Conservation (phyloP, 495 filamentous ascomycete species). For the Podospora australis region DNA sequence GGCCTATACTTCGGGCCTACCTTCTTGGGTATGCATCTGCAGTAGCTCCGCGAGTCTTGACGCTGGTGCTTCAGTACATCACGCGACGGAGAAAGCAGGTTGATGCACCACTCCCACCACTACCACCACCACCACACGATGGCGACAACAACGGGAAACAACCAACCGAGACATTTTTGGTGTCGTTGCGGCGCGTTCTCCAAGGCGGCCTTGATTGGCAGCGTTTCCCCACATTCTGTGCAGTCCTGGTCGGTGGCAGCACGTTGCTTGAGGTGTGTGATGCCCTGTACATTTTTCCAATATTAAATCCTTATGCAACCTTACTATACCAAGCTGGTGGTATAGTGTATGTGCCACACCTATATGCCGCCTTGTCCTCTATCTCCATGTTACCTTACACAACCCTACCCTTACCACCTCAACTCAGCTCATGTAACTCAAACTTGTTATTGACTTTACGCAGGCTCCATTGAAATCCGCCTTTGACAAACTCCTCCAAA, state of each 20-base stretch:
- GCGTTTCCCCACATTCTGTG: conserved; percentile 80
- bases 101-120: conserved; percentile 15
- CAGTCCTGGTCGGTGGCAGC: conserved; percentile 65
- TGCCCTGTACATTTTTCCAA: no score
- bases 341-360: no score
- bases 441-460: background rate
- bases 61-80: conserved; percentile 44
- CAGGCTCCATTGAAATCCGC: conserved; percentile 27
- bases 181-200: conserved; percentile 37
- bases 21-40: conserved; percentile 66
- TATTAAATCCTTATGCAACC: conserved; percentile 2
- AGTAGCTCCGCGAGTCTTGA: conserved; percentile 59
- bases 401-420: background rate
- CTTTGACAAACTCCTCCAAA: conserved; percentile 18
- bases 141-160: background rate
- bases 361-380: no score
- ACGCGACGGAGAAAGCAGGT: conserved; percentile 35
- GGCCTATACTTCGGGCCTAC: conserved; percentile 68
- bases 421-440: conserved; percentile 8
- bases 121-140: conserved; percentile 1
- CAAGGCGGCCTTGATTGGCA: conserved; percentile 43
- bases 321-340: no score
- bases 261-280: conserved; percentile 63
- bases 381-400: no score
- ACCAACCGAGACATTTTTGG: conserved; percentile 29